Evolutionary conservation across 2,329 filamentous ascomycete species (phyloP).

Genomic region (Cladophialophora psammophila): DNA sequence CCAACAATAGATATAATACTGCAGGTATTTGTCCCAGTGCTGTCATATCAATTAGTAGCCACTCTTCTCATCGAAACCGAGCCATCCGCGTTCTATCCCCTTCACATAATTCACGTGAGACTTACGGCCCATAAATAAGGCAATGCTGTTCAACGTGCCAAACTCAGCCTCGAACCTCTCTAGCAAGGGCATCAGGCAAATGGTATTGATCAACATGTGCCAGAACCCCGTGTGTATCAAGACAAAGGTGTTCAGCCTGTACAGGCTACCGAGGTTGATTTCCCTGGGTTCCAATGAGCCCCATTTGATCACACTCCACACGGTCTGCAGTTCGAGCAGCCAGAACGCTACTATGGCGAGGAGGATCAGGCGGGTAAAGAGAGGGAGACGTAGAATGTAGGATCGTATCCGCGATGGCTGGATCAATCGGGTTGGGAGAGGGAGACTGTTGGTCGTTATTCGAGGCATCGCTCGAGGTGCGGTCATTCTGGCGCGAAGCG

Average conservation of each 20-base stretch:
- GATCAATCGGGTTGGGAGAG: conserved; percentile 53
- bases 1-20: conserved; percentile 78
- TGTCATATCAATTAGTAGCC: conserved; percentile 46
- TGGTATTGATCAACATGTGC: conserved; percentile 78
- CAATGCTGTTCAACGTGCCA: conserved; percentile 85
- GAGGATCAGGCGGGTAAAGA: conserved; percentile 79
- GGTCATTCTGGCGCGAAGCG: conserved; percentile 22
- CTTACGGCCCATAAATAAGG: conserved; percentile 90
- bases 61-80: not conserved
- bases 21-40: conserved; percentile 83
- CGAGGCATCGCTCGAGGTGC: conserved; percentile 21
- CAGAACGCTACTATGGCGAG: conserved; percentile 72
- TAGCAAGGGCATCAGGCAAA: conserved; percentile 84
- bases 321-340: conserved; percentile 70
- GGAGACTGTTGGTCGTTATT: conserved; percentile 32
- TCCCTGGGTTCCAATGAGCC: conserved; percentile 79
- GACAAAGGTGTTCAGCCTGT: conserved; percentile 90
- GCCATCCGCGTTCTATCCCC: not conserved
- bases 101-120: conserved; percentile 37
- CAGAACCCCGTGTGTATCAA: conserved; percentile 83
- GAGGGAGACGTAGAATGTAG: conserved; percentile 82
- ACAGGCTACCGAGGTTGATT: conserved; percentile 83
- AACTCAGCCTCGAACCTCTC: conserved; percentile 93
- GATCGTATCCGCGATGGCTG: conserved; percentile 77
- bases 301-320: conserved; percentile 78